Base-by-base conservation (phyloP, 1,139 yeast genomes). In the Scheffersomyces stambukii region DNA sequence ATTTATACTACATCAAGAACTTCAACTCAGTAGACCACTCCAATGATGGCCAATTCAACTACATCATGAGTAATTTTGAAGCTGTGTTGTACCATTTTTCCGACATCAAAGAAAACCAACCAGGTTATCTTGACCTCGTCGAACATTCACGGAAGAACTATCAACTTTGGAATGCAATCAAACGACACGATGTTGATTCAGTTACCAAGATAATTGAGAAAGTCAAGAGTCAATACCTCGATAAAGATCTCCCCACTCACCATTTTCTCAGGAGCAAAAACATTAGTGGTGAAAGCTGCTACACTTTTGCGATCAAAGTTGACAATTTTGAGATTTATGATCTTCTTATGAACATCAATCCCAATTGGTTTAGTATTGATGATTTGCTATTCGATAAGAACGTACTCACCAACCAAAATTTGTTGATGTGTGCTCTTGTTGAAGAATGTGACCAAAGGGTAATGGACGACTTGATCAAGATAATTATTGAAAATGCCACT, bases 31-130 rank as follows among this genome's bases (percentile, higher is more conserved):
- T 36, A 3, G 57, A 55, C 27, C 36, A 37, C 25, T 18, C 48
- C 1, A 40, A 48, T 15, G 41, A 71, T 55, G 61, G 71, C 32
- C 52, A 70, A 52, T 36, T 65, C 37, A 62, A 51, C 39, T 67
- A 64, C 35, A 65, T 66, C 16, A 43, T 88, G 18, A 81, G 95
- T 30, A 85, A 95, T 8, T 60, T 88, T 25, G 95, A 88, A 46
- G 95, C 91, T 0, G 94, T 86, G 0, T 46, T 86, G 6, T 75
- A 60, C 36, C 93, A 82, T 48, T 63, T 85, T 16, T 54, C 64
- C 1, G 40, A 52, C 4, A 53, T 53, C 8, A 60, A 63, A 24
- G 45, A 42, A 1, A 41, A 46, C 1, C n/a, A n/a, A n/a, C n/a
- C n/a, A n/a, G 70, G 71, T 24, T 35, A 61, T n/a, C 37, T 46